A percentile compares a stretch with the other conserved stretches of the same genome.
These are phyloP conservation scores for Voacanga thouarsii DNA, from an alignment of 257 asterid genomes.

Conservation along the genomic window DNA sequence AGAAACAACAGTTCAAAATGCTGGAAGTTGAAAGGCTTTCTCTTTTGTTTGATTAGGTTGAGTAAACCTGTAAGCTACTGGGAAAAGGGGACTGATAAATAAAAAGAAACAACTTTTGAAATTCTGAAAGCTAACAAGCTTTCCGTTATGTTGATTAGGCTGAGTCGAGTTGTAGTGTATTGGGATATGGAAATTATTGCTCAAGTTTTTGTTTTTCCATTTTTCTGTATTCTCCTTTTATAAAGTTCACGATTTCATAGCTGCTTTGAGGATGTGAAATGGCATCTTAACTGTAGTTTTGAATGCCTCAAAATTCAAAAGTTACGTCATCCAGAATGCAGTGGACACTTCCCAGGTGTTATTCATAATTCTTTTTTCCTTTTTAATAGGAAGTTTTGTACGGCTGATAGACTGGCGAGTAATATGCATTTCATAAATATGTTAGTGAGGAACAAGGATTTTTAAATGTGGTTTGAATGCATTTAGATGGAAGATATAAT, in stretches of 20 bases:
- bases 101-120: background rate
- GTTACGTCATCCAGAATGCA: background rate
- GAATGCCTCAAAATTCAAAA: background rate
- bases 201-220: background rate
- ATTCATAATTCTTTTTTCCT: background rate
- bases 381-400: too few species aligned
- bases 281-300: background rate
- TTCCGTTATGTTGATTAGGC: background rate
- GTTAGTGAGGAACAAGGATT: background rate
- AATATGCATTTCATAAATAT: too few species aligned
- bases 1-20: background rate
- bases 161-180: background rate
- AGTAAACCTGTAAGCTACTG: background rate
- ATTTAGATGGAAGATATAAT: background rate
- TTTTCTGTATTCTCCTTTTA: background rate
- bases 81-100: background rate
- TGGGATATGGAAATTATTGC: background rate
- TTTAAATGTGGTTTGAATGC: background rate
- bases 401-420: background rate
- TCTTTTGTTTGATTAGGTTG: background rate
- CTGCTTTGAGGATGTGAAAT: background rate
- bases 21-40: background rate
- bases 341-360: background rate
- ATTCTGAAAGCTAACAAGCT: background rate
- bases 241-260: background rate